Conservation (phyloP, 345 rosid genomes). For the Salix dunnii region DNA sequence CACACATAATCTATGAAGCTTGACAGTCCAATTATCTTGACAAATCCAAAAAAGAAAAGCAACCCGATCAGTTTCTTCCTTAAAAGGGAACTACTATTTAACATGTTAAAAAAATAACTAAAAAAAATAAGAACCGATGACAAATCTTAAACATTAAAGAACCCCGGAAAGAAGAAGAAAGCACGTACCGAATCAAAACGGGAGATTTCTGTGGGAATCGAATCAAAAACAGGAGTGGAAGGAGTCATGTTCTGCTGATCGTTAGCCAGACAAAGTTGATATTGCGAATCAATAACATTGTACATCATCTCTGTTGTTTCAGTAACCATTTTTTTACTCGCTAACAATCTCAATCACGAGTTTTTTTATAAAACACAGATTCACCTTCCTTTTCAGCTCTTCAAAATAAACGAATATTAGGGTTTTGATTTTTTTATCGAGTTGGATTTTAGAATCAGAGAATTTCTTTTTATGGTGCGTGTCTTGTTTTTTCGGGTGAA, state of each 20-base stretch:
- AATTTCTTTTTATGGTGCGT: neutral
- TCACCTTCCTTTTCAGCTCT: neutral
- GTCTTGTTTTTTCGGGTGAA: neutral
- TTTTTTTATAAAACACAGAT: neutral
- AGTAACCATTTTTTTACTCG: constrained; percentile 32
- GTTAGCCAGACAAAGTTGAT: constrained; percentile 17
- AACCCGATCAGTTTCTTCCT: neutral
- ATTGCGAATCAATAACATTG: constrained; percentile 31
- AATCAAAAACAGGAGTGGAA: constrained; percentile 30
- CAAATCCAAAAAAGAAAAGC: neutral
- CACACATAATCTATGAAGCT: neutral
- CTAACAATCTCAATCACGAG: constrained; percentile 21
- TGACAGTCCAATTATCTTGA: neutral
- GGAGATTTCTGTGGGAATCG: constrained; percentile 39
- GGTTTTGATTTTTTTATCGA: neutral
- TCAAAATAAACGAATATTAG: neutral
- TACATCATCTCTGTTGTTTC: constrained; percentile 35
- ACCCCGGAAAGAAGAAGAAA: neutral
- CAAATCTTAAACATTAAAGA: neutral
- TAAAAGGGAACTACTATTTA: neutral
- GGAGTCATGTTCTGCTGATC: constrained; percentile 28
- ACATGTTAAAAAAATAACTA: too few relatives aligned
- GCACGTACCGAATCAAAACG: constrained; percentile 45
- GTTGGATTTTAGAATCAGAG: neutral
- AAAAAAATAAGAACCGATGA: neutral